Percentiles rank a stretch among this genome's conserved stretches.
These are phyloP conservation scores for Lactarius evosmus DNA, from an alignment of 768 basidiomycete species.

Conservation along the genomic window DNA sequence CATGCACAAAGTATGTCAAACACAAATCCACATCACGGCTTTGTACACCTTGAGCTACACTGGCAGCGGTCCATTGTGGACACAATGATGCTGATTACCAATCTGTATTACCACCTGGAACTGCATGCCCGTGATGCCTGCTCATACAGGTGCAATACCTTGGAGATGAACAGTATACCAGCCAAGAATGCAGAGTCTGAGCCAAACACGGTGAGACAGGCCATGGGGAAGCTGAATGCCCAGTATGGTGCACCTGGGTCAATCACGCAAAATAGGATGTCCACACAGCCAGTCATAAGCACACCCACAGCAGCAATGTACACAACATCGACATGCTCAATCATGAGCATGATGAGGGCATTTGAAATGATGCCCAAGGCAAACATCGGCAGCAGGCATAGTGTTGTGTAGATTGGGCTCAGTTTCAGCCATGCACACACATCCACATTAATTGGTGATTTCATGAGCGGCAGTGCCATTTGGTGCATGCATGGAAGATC, in stretches of 20 bases:
- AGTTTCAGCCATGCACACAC: conserved; percentile 54
- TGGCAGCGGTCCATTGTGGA: conserved; percentile 52
- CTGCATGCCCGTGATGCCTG: conserved; percentile 69
- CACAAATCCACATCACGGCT: conserved; percentile 65
- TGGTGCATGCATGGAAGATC: conserved; percentile 27
- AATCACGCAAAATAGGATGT: conserved; percentile 67
- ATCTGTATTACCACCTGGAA: conserved; percentile 82
- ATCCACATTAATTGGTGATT: conserved; percentile 57
- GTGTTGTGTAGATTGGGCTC: conserved; percentile 55
- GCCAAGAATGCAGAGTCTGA: conserved; percentile 74
- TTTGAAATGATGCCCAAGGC: conserved; percentile 69
- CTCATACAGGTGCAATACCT: conserved; percentile 60
- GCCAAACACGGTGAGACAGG: conserved; percentile 63
- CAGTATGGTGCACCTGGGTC: conserved; percentile 57
- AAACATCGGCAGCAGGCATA: conserved; percentile 70
- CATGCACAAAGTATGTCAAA: conserved; percentile 58
- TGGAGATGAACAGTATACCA: conserved; percentile 73
- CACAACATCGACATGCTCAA: conserved; percentile 53
- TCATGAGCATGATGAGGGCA: conserved; percentile 56
- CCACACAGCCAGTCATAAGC: conserved; percentile 51
- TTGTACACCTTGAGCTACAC: conserved; percentile 53
- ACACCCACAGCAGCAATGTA: conserved; percentile 57
- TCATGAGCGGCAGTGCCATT: conserved; percentile 63
- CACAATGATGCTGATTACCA: conserved; percentile 68
- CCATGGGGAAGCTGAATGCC: conserved; percentile 72